Percentiles rank a stretch among this genome's conserved stretches.
Conservation (phyloP, 306 rosid species). For the Casuarina equisetifolia region DNA sequence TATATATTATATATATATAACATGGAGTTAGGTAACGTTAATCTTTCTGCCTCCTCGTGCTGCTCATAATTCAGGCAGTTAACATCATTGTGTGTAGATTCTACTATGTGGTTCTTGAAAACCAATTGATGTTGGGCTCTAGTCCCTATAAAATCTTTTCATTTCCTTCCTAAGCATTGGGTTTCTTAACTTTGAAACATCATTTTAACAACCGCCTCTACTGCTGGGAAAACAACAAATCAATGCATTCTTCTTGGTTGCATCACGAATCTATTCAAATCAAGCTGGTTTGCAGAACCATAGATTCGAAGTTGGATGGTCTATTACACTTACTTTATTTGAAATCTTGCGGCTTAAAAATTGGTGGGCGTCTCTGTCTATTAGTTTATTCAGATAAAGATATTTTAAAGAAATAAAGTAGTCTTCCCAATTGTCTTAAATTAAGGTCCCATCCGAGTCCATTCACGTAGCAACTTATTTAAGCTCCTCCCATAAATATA, state of each 20-base stretch:
- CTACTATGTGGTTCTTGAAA: neutral
- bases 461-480: neutral
- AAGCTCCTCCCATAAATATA: neutral
- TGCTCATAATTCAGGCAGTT: neutral
- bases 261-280: neutral
- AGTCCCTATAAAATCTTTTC: slow-evolving; percentile 11
- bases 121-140: neutral
- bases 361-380: neutral
- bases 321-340: neutral
- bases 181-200: slow-evolving; percentile 48
- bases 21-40: no score
- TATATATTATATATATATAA: neutral
- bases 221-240: slow-evolving; percentile 16
- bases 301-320: neutral
- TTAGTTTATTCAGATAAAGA: neutral
- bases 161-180: slow-evolving; percentile 22
- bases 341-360: neutral
- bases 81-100: no score
- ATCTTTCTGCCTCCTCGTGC: neutral
- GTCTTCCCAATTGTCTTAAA: neutral
- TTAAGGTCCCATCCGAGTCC: neutral
- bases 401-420: neutral
- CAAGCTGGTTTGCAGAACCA: neutral
- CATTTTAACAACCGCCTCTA: slow-evolving; percentile 36
- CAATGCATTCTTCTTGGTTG: neutral